phyloP scores from a whole-genome alignment of 2,329 filamentous ascomycete genomes.

The Ceratocystiopsis minuta region DNA sequence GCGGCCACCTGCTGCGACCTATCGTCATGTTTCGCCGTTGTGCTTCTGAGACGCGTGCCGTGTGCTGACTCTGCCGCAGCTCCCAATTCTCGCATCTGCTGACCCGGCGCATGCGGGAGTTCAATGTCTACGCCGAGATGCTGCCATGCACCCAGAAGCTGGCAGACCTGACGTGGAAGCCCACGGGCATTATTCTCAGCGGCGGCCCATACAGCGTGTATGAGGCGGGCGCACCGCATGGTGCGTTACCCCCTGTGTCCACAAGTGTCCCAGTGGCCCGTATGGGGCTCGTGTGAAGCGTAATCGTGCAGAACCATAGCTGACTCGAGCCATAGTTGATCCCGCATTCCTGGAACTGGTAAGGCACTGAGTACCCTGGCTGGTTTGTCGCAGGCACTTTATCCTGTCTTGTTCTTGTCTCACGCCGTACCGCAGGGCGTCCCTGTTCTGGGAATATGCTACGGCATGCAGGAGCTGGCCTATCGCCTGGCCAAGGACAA shows the following conservation, averaged over 20 bases:
- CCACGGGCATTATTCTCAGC: constrained; percentile 63
- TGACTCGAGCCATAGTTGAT: constrained; percentile 41
- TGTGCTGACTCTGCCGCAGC: constrained; percentile 5
- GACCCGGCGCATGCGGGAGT: constrained; percentile 53
- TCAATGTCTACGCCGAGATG: constrained; percentile 65
- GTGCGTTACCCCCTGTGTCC: background rate
- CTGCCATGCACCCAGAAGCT: constrained; percentile 74
- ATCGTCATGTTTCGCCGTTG: too few species aligned
- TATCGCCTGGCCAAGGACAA: constrained; percentile 23
- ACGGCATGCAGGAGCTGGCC: constrained; percentile 7
- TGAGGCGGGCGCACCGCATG: constrained; percentile 15
- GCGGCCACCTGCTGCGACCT: too few species aligned
- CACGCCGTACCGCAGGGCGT: constrained; percentile 6
- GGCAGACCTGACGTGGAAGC: constrained; percentile 56
- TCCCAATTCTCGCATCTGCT: constrained; percentile 61
- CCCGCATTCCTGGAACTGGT: constrained; percentile 19
- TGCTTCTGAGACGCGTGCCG: too few species aligned
- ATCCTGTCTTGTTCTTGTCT: too few species aligned
- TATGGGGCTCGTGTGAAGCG: background rate
- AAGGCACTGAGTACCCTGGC: too few species aligned
- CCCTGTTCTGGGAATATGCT: constrained; percentile 17
- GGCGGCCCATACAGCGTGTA: constrained; percentile 18
- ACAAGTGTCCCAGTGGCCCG: background rate
- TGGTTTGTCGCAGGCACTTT: too few species aligned
- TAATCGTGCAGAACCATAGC: background rate